phyloP scores from a whole-genome alignment of 2,329 filamentous ascomycete genomes.

The Xylaria hypoxylon region DNA sequence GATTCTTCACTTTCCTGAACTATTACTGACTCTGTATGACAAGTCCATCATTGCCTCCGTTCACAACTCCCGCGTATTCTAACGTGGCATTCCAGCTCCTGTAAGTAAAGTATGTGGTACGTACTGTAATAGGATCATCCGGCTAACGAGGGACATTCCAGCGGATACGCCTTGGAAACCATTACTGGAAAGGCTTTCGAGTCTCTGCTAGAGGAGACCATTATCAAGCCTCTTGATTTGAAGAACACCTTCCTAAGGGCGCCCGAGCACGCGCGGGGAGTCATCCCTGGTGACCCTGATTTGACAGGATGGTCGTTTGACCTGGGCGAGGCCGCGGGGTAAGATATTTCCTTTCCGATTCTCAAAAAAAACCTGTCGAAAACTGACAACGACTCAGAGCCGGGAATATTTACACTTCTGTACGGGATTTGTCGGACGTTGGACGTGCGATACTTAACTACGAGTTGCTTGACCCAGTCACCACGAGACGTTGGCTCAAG shows the following conservation, averaged over 20 bases:
- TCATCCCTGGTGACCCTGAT: conserved; percentile 54
- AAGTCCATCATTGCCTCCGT: conserved; percentile 45
- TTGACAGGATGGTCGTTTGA: conserved; percentile 47
- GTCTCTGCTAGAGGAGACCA: conserved; percentile 50
- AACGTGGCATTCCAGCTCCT: conserved; percentile 49
- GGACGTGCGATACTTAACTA: conserved; percentile 49
- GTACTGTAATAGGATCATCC: conserved; percentile 42
- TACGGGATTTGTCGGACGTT: conserved; percentile 50
- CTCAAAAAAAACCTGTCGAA: conserved; percentile 35
- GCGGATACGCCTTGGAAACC: conserved; percentile 54
- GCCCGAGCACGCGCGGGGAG: conserved; percentile 46
- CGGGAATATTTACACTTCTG: conserved; percentile 53
- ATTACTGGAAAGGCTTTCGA: conserved; percentile 54
- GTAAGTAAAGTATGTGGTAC: conserved; percentile 50
- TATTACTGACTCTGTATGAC: conserved; percentile 8
- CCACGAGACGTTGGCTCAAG: conserved; percentile 56
- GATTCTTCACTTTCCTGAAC: neutral
- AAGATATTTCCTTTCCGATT: conserved; percentile 22
- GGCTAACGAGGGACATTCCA: conserved; percentile 48
- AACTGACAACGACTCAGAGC: conserved; percentile 46
- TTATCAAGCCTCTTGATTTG: conserved; percentile 56
- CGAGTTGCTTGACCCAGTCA: conserved; percentile 51
- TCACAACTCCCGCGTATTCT: conserved; percentile 47
- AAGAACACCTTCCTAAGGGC: conserved; percentile 52
- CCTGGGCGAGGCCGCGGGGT: conserved; percentile 47